Percentiles rank a stretch among this genome's conserved stretches.
Evolutionary conservation across 257 asterid genomes (phyloP).

Genomic region (Forsythia suspensa): DNA sequence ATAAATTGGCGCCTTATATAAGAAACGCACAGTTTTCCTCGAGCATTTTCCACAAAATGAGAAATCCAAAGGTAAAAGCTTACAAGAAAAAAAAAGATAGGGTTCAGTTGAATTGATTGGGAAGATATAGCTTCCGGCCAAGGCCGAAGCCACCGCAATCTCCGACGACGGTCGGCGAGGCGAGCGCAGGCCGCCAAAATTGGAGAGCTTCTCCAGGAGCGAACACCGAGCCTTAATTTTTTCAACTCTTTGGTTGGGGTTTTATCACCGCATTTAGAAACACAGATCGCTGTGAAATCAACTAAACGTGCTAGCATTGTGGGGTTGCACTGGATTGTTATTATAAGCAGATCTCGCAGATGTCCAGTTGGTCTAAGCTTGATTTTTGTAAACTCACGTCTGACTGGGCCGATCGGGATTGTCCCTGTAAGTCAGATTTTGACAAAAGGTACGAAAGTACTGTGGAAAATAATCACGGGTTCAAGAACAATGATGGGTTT

Average conservation of each 20-base stretch:
- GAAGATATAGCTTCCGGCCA: too few relatives aligned
- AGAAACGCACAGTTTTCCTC: too few relatives aligned
- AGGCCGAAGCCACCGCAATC: too few relatives aligned
- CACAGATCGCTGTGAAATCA: constrained; percentile 84
- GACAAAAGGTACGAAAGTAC: constrained; percentile 35
- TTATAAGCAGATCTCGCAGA: constrained; percentile 81
- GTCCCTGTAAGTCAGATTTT: constrained; percentile 78
- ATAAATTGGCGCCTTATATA: too few relatives aligned
- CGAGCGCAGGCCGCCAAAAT: too few relatives aligned
- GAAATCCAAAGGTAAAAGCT: too few relatives aligned
- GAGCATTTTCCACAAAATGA: too few relatives aligned
- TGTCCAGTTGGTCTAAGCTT: constrained; percentile 88
- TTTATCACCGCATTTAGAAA: constrained; percentile 71
- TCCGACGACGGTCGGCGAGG: too few relatives aligned
- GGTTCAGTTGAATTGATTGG: too few relatives aligned
- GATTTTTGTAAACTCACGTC: constrained; percentile 68
- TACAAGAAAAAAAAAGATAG: too few relatives aligned
- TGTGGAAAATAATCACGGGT: constrained; percentile 20
- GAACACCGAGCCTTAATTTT: too few relatives aligned
- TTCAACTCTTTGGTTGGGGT: constrained; percentile 44
- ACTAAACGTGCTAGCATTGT: constrained; percentile 84
- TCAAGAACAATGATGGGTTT: constrained; percentile 27
- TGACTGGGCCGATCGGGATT: constrained; percentile 82
- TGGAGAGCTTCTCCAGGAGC: too few relatives aligned
- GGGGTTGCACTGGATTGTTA: constrained; percentile 86